Base-by-base conservation (phyloP, 2,329 filamentous ascomycete genomes). In the Aspergillus luchuensis region DNA sequence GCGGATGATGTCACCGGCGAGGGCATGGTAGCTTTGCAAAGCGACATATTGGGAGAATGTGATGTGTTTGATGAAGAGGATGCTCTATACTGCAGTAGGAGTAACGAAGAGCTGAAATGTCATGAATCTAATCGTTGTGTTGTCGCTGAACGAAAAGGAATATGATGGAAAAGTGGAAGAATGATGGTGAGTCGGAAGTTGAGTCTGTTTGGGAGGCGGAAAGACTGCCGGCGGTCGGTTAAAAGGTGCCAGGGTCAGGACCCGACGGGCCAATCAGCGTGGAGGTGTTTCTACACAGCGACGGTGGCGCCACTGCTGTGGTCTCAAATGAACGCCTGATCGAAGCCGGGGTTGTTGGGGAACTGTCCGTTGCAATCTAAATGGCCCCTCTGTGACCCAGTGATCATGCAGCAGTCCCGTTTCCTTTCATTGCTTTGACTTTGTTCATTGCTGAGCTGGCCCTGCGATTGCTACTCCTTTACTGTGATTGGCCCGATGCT, bases 1-100 rank as follows among this genome's bases (percentile, higher is more conserved):
- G 76, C 67, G 66, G 78, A 81, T 78, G 80, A 81, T 80, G 79
- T 80, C 76, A 82, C 77, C 48, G 77, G 66, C 47, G 70, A 70
- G 28, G 72, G 74, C 65, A 67, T 58, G 11, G 77, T 62, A 59
- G 71, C 64, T 58, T 71, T 74, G 66, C 70, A 72, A 59, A 80
- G 67, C 58, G 76, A 76, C 79, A 81, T 81, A 57, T 58, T 72
- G 62, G 47, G 36, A 21, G 11, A 50, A 43, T 56, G 57, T 56
- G 49, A 28, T 28, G 43, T 51, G 55, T 25, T 61, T 60, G 38
- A 47, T 56, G 51, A 41, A 41, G 47, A 45, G 15, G 54, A 51
- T 33, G 39, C 41, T 59, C 54, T 72, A 71, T 67, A 56, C 11
- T 8, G 23, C 8, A 63, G 53, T 38, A 59, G 65, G 63, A 60